Base-by-base conservation (phyloP, 129 eudicot genomes). In the Escallonia herrerae region DNA sequence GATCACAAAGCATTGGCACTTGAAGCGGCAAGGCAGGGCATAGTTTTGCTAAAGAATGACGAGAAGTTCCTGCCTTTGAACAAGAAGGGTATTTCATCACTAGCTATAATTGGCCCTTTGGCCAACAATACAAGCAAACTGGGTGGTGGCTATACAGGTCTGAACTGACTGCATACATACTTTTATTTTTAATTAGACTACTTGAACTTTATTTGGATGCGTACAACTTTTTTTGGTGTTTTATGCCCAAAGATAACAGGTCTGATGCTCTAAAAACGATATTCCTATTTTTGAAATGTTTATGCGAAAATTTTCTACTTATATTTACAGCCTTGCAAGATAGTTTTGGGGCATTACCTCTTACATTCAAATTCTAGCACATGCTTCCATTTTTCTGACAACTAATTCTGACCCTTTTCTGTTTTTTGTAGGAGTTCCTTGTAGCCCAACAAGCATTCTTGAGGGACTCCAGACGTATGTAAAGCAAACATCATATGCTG, bases 61-160 rank as follows among this genome's bases (percentile, higher is more conserved):
- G 74, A 86, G 53, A 80, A 80, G 33, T 74, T 94, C 65, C 58
- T 94, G 65, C 99, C 99, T 33, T 82, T 89, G 70, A 64, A 74
- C 48, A 84, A 86, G 75, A 76, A 76, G 55, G 39, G 6, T n/a
- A 56, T 80, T 63, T 80, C 94, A 5, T 80, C 95, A 9, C 70
- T 94, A 50, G 97, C 95, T n/a, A 66, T 94, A 62, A 79, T 89
- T 77, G 99, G 97, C 43, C 97, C 95, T 15, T 63, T 83, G 83
- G 93, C 95, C 43, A 86, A 94, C 10, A 60, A 63, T 61, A 61
- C 90, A 41, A 78, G 73, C 65, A 68, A 76, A 64, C 63, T 86
- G 58, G 91, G 87, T 54, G 99, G 99, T 12, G 88, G 84, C 67
- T 94, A 94, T 71, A 72, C 87, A 82, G 99, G 99, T 94, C 59